Conservation (phyloP, 192 early-diverging fungal genomes). For the Entrophospora sp. region DNA sequence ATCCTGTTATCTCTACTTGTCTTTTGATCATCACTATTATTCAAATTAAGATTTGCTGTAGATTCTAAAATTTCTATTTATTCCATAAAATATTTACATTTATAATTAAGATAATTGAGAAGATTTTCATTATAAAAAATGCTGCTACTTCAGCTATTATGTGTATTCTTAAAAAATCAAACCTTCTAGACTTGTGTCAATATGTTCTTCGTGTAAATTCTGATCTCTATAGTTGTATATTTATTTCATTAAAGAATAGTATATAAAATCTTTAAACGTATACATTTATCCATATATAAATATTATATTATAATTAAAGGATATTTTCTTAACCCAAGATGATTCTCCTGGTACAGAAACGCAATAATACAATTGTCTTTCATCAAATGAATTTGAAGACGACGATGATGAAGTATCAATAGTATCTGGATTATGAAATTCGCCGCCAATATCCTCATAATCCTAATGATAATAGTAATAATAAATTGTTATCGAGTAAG, state of each 20-base stretch:
- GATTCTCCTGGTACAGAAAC: constrained; percentile 63
- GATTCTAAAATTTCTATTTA: constrained; percentile 1
- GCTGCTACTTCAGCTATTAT: too few species aligned
- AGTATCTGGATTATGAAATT: not conserved
- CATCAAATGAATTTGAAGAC: constrained; percentile 31
- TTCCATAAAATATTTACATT: too few species aligned
- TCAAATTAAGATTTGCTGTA: not conserved
- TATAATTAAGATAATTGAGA: too few species aligned
- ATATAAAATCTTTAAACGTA: too few species aligned
- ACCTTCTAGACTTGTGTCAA: too few species aligned
- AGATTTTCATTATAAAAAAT: too few species aligned
- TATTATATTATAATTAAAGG: not conserved
- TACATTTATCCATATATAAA: not conserved
- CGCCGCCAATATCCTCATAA: not conserved
- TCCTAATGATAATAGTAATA: not conserved
- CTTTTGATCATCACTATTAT: too few species aligned
- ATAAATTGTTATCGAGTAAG: not conserved
- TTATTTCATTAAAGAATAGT: too few species aligned
- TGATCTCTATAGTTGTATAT: too few species aligned
- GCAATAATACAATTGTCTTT: constrained; percentile 59
- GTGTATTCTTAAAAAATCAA: too few species aligned
- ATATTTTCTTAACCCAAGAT: constrained; percentile 47
- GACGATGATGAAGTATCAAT: not conserved
- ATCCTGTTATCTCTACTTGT: too few species aligned
- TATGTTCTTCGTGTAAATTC: too few species aligned